Base-by-base conservation (phyloP, 495 filamentous ascomycete genomes). In the Penicillium antarcticum region DNA sequence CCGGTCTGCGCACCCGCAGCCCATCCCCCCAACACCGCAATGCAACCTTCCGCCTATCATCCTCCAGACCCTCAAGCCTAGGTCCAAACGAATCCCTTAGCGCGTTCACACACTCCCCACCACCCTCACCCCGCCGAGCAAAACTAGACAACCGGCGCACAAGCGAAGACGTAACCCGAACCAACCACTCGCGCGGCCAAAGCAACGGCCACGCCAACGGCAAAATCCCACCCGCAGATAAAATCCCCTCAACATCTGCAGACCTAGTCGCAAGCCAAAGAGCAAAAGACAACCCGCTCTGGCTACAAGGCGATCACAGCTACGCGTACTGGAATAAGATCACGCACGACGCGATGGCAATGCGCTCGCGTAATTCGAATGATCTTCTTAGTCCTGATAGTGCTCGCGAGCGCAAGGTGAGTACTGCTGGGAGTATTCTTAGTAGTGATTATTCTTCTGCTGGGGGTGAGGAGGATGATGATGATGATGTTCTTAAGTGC, bases 291-390 rank as follows among this genome's bases (percentile, higher is more conserved):
- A 74, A 79, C 33, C 75, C 79, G 0, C 66, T 79, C 16, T 79
- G 77, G 73, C 52, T 80, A 2, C 71, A 76, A 54, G 76, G 72
- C 19, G 77, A 77, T 14, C 78, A 79, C 29, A 77, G 71, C 65
- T 75, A 78, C 42, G 71, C 74, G 6, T 82, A 73, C 55, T 82
- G 79, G 71, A 77, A 74, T 39, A 73, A 74, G 29, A 71, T 73
- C 42, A 65, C 69, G 13, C 75, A 75, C 42, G 69, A 75, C 48
- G 75, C 74, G 7, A 37, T 75, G 32, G 73, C 74, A 1, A 65
- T 63, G 16, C 61, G 55, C 10, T 65, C 67, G 14, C 63, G 60
- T 24, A 53, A 63, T 5, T 41, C 54, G 0, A 62, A 65, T 11
- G 51, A 62, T 3, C 56, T 69, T 0, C 57, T 72, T 3, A 59